Conservation (phyloP, 2,329 filamentous ascomycete genomes). For the Nemania bipapillata region DNA sequence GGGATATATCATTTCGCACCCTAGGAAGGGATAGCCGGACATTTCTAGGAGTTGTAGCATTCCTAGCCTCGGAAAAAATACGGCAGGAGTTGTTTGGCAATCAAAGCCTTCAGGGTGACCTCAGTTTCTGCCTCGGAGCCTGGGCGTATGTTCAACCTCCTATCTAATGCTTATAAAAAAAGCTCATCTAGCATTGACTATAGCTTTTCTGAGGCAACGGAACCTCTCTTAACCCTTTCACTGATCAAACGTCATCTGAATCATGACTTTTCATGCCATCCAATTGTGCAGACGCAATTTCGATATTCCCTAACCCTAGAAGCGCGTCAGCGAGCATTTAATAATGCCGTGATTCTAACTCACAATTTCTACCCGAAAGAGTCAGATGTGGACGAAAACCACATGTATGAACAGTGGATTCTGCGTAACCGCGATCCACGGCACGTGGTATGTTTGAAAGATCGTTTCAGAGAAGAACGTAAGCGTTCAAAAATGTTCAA, state of each 20-base stretch:
- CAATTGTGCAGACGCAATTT: neutral
- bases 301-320: neutral
- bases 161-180: no score
- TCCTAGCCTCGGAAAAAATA: neutral
- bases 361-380: neutral
- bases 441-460: neutral
- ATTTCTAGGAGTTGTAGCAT: neutral
- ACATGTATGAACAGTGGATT: neutral
- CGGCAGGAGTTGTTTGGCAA: constrained; percentile 1
- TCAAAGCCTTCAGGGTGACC: no score
- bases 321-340: neutral
- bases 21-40: neutral
- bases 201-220: neutral
- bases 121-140: no score
- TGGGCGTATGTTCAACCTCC: no score
- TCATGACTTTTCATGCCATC: neutral
- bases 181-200: no score
- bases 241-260: neutral
- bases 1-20: neutral
- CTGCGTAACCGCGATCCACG: neutral
- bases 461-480: neutral
- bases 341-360: neutral
- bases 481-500: neutral
- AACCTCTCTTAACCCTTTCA: neutral
- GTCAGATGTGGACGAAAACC: neutral